Evolutionary conservation across 495 filamentous ascomycete species (phyloP).

Genomic region (Penicillium crystallinum): DNA sequence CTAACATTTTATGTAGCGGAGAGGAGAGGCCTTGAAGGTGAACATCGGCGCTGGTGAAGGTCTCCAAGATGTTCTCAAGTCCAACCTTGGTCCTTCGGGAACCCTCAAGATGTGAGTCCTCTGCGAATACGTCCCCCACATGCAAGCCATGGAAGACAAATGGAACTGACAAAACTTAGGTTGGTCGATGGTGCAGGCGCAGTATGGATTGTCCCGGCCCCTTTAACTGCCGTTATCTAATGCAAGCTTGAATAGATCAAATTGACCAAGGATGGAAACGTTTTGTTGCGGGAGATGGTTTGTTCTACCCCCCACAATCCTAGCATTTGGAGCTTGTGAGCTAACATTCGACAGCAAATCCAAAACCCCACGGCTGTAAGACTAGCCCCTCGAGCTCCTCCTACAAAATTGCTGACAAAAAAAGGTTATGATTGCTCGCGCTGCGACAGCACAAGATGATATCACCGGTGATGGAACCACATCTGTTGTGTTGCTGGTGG

Average conservation of each 20-base stretch:
- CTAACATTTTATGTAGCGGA: slow-evolving; percentile 59
- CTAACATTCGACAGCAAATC: slow-evolving; percentile 56
- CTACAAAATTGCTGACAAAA: slow-evolving; percentile 21
- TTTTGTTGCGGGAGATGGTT: slow-evolving; percentile 94
- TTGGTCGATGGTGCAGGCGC: slow-evolving; percentile 91
- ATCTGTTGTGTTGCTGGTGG: slow-evolving; percentile 89
- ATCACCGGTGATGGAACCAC: slow-evolving; percentile 98
- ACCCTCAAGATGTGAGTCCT: slow-evolving; percentile 87
- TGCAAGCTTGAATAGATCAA: slow-evolving; percentile 65
- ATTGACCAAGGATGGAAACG: slow-evolving; percentile 97
- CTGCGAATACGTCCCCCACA: not conserved
- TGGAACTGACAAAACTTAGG: slow-evolving; percentile 49
- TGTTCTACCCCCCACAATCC: slow-evolving; percentile 17
- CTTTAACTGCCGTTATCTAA: slow-evolving; percentile 14
- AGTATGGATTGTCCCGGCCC: slow-evolving; percentile 49
- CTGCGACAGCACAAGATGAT: slow-evolving; percentile 96
- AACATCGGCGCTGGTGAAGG: slow-evolving; percentile 97
- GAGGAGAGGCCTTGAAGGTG: slow-evolving; percentile 90
- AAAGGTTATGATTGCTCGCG: slow-evolving; percentile 93
- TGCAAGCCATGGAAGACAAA: not conserved
- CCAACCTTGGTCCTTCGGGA: slow-evolving; percentile 87
- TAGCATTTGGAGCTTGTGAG: slow-evolving; percentile 2
- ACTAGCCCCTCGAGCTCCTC: slow-evolving; percentile 10
- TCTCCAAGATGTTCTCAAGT: slow-evolving; percentile 92
- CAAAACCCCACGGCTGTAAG: slow-evolving; percentile 83